Conservation (phyloP, 2,329 filamentous ascomycete genomes). For the Diplodia sapinea region DNA sequence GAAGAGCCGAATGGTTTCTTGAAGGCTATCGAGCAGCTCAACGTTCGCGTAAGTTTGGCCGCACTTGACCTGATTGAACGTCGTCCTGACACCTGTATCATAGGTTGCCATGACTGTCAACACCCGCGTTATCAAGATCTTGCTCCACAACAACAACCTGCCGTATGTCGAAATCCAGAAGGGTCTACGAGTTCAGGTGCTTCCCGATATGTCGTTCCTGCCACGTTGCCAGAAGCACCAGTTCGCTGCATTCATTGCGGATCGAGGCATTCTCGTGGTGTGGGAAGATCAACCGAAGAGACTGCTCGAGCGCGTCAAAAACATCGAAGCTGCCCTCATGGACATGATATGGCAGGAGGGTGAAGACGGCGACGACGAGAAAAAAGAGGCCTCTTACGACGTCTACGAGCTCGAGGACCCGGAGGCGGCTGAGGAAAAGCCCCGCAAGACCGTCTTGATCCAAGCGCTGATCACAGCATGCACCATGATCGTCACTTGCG, state of each 20-base stretch:
- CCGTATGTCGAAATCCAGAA: conserved; percentile 64
- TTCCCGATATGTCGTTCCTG: conserved; percentile 63
- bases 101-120: conserved; percentile 72
- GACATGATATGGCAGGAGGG: conserved; percentile 62
- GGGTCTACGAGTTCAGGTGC: conserved; percentile 66
- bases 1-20: conserved; percentile 57
- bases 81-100: conserved; percentile 28
- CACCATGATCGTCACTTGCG: conserved; percentile 60
- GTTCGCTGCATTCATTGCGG: conserved; percentile 68
- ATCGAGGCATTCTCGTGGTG: conserved; percentile 63
- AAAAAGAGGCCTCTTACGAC: conserved; percentile 46
- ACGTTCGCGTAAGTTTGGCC: conserved; percentile 55
- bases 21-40: conserved; percentile 56
- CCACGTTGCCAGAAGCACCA: conserved; percentile 68
- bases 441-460: conserved; percentile 60
- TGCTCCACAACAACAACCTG: conserved; percentile 58
- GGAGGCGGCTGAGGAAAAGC: conserved; percentile 50
- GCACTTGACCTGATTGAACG: conserved; percentile 34
- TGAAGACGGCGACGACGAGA: conserved; percentile 52
- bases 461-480: conserved; percentile 61
- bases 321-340: conserved; percentile 61
- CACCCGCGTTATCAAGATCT: conserved; percentile 67
- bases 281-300: conserved; percentile 68
- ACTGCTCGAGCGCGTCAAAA: conserved; percentile 58
- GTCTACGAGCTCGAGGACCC: conserved; percentile 47